Evolutionary conservation across 2,329 filamentous ascomycete species (phyloP).

Genomic region (Capronia americana): DNA sequence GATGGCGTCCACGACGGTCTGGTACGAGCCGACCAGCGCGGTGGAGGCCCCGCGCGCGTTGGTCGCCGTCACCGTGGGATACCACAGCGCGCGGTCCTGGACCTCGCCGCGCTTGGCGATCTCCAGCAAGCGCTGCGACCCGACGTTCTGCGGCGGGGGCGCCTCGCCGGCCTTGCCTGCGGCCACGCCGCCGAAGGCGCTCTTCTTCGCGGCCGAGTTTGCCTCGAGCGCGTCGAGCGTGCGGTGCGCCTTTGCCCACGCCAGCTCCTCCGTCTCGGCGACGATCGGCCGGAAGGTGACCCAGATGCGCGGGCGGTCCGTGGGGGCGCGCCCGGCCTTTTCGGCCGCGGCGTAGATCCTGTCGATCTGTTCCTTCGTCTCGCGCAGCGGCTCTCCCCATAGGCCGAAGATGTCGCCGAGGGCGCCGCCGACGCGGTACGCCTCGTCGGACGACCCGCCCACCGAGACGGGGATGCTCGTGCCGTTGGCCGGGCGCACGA

Average conservation of each 20-base stretch:
- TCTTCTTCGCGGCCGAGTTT: slow-evolving; percentile 45
- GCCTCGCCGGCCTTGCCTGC: slow-evolving; percentile 45
- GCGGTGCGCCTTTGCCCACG: slow-evolving; percentile 66
- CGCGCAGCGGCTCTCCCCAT: slow-evolving; percentile 69
- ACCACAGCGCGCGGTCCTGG: slow-evolving; percentile 68
- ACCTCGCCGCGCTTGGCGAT: slow-evolving; percentile 61
- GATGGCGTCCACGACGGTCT: slow-evolving; percentile 62
- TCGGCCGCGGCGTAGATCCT: slow-evolving; percentile 64
- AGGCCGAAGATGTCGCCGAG: slow-evolving; percentile 68
- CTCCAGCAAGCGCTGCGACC: slow-evolving; percentile 64
- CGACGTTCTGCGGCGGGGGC: slow-evolving; percentile 62
- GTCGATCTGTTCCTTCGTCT: slow-evolving; percentile 68
- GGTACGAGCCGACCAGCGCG: slow-evolving; percentile 61
- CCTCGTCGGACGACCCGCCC: slow-evolving; percentile 75
- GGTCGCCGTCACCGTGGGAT: slow-evolving; percentile 67
- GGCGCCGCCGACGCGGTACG: slow-evolving; percentile 69
- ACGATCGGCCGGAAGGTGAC: slow-evolving; percentile 68
- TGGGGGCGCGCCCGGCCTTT: slow-evolving; percentile 58
- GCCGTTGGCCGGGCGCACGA: slow-evolving; percentile 62
- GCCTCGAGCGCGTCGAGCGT: slow-evolving; percentile 60
- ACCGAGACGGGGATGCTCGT: slow-evolving; percentile 78
- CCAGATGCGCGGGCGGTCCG: slow-evolving; percentile 65
- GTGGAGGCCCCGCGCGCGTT: slow-evolving; percentile 66
- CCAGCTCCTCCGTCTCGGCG: slow-evolving; percentile 67
- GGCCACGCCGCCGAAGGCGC: not conserved